Conservation (phyloP, 1,284 basidiomycete species). For the Ceratorhiza oryzae-sativae region DNA sequence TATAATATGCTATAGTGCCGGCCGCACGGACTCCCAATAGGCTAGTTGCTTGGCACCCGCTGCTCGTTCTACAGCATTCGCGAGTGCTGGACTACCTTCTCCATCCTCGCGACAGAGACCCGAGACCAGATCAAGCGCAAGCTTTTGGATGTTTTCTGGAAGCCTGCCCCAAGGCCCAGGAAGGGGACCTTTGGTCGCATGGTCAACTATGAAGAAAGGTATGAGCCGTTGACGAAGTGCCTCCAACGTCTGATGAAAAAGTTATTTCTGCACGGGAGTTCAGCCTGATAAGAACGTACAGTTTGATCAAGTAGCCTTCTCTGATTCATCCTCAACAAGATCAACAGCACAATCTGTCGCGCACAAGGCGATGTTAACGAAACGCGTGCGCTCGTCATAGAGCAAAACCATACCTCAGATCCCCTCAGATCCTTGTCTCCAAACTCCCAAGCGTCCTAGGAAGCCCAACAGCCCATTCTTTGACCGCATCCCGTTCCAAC, state of each 20-base stretch:
- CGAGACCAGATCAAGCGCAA: slow-evolving; percentile 60
- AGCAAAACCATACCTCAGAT: slow-evolving; percentile 61
- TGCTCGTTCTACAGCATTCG: slow-evolving; percentile 53
- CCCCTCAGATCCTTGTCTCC: slow-evolving; percentile 62
- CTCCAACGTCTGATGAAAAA: slow-evolving; percentile 52
- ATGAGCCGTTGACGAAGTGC: slow-evolving; percentile 65
- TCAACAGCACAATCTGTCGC: slow-evolving; percentile 63
- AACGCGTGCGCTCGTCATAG: slow-evolving; percentile 38
- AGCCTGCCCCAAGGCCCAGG: slow-evolving; percentile 78
- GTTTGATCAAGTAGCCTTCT: slow-evolving; percentile 57
- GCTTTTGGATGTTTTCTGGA: slow-evolving; percentile 52
- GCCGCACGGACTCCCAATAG: slow-evolving; percentile 54
- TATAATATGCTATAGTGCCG: not conserved
- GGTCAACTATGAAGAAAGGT: slow-evolving; percentile 79
- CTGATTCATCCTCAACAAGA: slow-evolving; percentile 69
- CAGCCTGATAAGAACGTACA: slow-evolving; percentile 48
- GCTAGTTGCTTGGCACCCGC: slow-evolving; percentile 52
- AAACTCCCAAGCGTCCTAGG: slow-evolving; percentile 87
- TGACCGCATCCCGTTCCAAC: slow-evolving; percentile 51
- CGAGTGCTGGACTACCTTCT: slow-evolving; percentile 44
- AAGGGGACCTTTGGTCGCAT: slow-evolving; percentile 71
- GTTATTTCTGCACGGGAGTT: slow-evolving; percentile 44
- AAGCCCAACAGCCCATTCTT: slow-evolving; percentile 70
- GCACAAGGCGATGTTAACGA: slow-evolving; percentile 32
- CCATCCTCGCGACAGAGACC: slow-evolving; percentile 46